Percentiles rank a stretch among this genome's conserved stretches.
Evolutionary conservation across 768 basidiomycete genomes (phyloP).

Genomic region (Galerina sulciceps): DNA sequence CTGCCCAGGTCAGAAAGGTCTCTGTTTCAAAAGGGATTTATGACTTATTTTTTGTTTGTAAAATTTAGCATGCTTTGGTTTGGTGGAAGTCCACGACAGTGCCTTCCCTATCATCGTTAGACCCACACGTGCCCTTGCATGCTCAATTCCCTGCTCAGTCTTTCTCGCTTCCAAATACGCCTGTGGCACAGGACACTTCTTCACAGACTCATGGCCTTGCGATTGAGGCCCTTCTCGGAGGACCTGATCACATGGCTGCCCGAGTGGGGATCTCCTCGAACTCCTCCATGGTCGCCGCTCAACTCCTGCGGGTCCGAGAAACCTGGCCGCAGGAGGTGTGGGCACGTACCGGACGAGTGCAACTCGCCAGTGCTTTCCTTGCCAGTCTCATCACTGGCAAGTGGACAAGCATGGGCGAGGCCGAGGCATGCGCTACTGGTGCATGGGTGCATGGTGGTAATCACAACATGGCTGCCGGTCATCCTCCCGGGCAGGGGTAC

Average conservation of each 20-base stretch:
- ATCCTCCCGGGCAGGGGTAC: constrained; percentile 42
- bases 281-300: constrained; percentile 73
- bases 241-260: constrained; percentile 75
- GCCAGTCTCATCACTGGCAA: constrained; percentile 73
- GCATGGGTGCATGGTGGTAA: constrained; percentile 72
- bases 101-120: constrained; percentile 71
- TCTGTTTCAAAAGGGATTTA: not conserved
- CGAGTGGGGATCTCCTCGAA: constrained; percentile 77
- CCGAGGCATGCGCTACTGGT: constrained; percentile 79
- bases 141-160: constrained; percentile 68
- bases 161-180: constrained; percentile 76
- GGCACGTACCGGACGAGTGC: constrained; percentile 75
- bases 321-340: constrained; percentile 79
- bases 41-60: constrained; percentile 2
- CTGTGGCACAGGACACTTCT: constrained; percentile 79
- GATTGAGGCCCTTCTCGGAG: constrained; percentile 77
- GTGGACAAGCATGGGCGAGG: constrained; percentile 73
- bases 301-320: constrained; percentile 79
- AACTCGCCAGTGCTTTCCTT: constrained; percentile 78
- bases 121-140: constrained; percentile 71
- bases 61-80: constrained; percentile 66
- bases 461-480: constrained; percentile 19
- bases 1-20: constrained; percentile 64
- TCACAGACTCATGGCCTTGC: constrained; percentile 78
- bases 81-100: constrained; percentile 88